Conservation (phyloP, 2,329 filamentous ascomycete genomes). For the Madurella fahalii region DNA sequence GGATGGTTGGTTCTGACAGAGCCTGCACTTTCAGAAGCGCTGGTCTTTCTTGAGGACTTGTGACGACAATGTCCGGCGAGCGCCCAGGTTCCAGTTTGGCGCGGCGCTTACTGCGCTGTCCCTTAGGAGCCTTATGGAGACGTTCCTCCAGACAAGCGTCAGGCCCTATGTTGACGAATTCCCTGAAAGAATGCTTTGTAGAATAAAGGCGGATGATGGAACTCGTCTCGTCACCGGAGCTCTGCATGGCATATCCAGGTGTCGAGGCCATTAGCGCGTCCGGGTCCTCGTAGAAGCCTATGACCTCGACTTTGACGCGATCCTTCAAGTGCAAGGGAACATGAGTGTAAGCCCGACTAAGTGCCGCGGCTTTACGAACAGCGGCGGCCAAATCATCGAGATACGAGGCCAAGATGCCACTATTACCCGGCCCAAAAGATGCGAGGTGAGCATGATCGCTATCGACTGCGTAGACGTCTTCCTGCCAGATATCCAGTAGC, state of each 20-base stretch:
- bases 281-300: slow-evolving; percentile 58
- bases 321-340: slow-evolving; percentile 47
- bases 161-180: slow-evolving; percentile 54
- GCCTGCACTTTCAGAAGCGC: slow-evolving; percentile 32
- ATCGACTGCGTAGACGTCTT: slow-evolving; percentile 50
- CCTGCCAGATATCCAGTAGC: slow-evolving; percentile 47
- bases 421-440: slow-evolving; percentile 49
- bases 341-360: slow-evolving; percentile 36
- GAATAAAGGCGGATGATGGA: slow-evolving; percentile 48
- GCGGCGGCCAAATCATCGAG: slow-evolving; percentile 35
- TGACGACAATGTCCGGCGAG: slow-evolving; percentile 38
- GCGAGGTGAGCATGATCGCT: slow-evolving; percentile 53
- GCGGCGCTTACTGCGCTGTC: slow-evolving; percentile 2
- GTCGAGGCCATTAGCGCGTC: slow-evolving; percentile 33
- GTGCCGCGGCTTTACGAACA: slow-evolving; percentile 35
- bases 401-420: slow-evolving; percentile 43
- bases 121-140: slow-evolving; percentile 32
- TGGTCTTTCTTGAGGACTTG: slow-evolving; percentile 29
- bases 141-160: slow-evolving; percentile 52
- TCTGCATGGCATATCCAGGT: slow-evolving; percentile 34
- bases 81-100: background rate
- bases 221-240: slow-evolving; percentile 30
- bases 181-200: slow-evolving; percentile 45
- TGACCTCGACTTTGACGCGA: slow-evolving; percentile 53
- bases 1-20: slow-evolving; percentile 28